Conservation (phyloP, 768 basidiomycete species). For the Mycena galopus region DNA sequence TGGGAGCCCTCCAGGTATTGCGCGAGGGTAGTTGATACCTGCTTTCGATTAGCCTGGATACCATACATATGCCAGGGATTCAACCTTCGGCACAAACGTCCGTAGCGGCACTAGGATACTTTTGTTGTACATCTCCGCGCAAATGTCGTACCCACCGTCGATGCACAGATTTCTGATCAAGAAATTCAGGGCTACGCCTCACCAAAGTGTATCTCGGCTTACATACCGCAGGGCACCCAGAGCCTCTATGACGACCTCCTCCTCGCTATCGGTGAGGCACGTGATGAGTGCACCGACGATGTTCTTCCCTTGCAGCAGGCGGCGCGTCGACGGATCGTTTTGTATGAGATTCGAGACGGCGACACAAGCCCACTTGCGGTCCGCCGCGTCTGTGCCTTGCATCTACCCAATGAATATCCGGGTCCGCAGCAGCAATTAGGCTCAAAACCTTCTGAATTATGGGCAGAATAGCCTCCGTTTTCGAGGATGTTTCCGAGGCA, state of each 20-base stretch:
- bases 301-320: slow-evolving; percentile 92
- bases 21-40: slow-evolving; percentile 83
- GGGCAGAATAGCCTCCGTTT: slow-evolving; percentile 84
- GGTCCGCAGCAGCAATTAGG: background rate
- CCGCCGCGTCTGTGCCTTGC: slow-evolving; percentile 79
- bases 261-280: slow-evolving; percentile 89
- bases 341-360: slow-evolving; percentile 96
- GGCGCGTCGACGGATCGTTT: slow-evolving; percentile 92
- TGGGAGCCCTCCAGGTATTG: slow-evolving; percentile 74
- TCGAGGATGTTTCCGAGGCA: slow-evolving; percentile 79
- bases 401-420: slow-evolving; percentile 60
- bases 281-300: slow-evolving; percentile 89
- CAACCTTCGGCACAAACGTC: slow-evolving; percentile 84
- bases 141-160: slow-evolving; percentile 95
- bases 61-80: slow-evolving; percentile 9
- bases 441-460: slow-evolving; percentile 86
- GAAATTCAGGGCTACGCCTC: slow-evolving; percentile 15
- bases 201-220: slow-evolving; percentile 17
- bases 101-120: slow-evolving; percentile 85
- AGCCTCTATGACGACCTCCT: slow-evolving; percentile 93
- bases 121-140: slow-evolving; percentile 98
- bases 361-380: slow-evolving; percentile 96
- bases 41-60: slow-evolving; percentile 8
- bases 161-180: slow-evolving; percentile 88
- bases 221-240: slow-evolving; percentile 87